Evolutionary conservation across 208 protist species (phyloP).

Genomic region (Acanthamoeba sp.): DNA sequence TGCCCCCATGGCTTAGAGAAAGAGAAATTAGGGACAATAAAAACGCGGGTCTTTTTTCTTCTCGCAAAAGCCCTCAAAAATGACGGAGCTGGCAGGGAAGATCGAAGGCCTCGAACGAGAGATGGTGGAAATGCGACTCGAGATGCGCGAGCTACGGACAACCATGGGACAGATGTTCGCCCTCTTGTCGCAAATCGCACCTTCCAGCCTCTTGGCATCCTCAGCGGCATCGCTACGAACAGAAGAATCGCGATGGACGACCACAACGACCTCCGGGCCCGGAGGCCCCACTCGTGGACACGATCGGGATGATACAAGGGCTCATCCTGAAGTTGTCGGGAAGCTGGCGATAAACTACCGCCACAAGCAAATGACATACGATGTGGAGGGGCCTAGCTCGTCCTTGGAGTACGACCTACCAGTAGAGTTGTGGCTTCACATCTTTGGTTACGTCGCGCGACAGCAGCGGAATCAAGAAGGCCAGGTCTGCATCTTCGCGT

Average conservation of each 20-base stretch:
- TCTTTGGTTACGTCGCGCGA: not conserved
- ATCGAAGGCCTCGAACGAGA: conserved; percentile 33
- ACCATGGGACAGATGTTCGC: not conserved
- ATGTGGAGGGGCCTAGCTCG: too few relatives aligned
- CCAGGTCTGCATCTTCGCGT: not conserved
- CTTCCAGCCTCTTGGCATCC: not conserved
- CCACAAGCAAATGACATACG: too few relatives aligned
- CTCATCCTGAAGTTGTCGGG: too few relatives aligned
- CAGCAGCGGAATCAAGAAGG: not conserved
- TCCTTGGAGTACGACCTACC: not conserved
- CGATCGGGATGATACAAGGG: too few relatives aligned
- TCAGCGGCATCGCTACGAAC: not conserved
- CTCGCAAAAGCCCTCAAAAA: too few relatives aligned
- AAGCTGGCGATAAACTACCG: too few relatives aligned
- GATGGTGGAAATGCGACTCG: not conserved
- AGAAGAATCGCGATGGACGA: not conserved
- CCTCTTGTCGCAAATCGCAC: not conserved
- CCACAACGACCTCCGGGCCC: too few relatives aligned
- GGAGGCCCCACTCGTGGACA: too few relatives aligned
- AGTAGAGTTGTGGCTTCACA: conserved; percentile 39
- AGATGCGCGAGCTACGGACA: not conserved
- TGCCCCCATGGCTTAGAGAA: too few relatives aligned
- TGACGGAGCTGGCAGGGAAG: not conserved
- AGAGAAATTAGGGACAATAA: not conserved
- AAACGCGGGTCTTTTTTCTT: too few relatives aligned